phyloP scores from a whole-genome alignment of 305 asterid genomes.

The Solanum hybrid region DNA sequence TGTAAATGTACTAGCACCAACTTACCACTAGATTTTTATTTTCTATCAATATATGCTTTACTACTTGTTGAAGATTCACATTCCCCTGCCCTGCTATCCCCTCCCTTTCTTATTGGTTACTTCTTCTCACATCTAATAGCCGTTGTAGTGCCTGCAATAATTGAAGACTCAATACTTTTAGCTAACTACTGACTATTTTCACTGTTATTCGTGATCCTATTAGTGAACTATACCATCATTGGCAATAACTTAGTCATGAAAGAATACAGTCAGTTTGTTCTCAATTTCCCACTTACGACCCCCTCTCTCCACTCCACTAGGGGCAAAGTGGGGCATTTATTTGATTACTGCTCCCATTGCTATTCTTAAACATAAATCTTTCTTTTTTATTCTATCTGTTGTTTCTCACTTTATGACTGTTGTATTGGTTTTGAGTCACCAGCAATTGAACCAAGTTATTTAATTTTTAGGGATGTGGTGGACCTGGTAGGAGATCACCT shows the following conservation, averaged over 20 bases:
- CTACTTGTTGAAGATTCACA: background rate
- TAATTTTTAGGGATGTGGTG: slow-evolving; percentile 64
- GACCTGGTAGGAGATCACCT: slow-evolving; percentile 84
- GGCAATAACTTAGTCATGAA: background rate
- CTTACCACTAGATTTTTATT: background rate
- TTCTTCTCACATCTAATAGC: background rate
- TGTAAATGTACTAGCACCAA: background rate
- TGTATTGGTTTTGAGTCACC: slow-evolving; percentile 1
- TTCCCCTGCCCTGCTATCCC: background rate
- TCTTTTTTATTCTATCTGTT: background rate
- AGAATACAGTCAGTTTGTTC: background rate
- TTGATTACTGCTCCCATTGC: background rate
- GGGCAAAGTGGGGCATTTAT: background rate
- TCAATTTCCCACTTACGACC: background rate
- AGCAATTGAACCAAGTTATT: slow-evolving; percentile 9
- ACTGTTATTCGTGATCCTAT: background rate
- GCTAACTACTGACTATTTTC: background rate
- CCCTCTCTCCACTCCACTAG: background rate
- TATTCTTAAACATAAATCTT: background rate
- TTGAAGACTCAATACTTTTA: background rate
- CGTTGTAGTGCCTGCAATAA: background rate
- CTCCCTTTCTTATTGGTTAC: background rate
- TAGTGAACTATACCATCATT: background rate
- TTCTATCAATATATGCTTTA: background rate
- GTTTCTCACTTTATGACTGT: background rate